A percentile compares a stretch with the other conserved stretches of the same genome.
phyloP scores from a whole-genome alignment of 129 eudicot species.

The Glebionis coronaria region DNA sequence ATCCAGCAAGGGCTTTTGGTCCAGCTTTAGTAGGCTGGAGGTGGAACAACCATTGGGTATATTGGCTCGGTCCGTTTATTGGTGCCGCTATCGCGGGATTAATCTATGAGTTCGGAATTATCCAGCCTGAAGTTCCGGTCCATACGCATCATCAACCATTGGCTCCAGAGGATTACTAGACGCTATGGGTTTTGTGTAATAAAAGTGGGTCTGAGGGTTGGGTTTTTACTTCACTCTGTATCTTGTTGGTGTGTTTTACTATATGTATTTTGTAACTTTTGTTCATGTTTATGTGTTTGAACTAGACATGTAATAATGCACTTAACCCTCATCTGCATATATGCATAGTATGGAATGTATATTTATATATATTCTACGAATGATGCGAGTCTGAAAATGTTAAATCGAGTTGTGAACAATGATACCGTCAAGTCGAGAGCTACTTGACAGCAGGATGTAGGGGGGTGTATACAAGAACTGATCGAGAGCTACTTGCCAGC shows the following conservation, averaged over 20 bases:
- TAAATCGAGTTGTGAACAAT: too few species aligned
- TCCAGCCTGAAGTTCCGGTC: constrained; percentile 46
- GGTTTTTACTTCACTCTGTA: not conserved
- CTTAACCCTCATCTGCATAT: constrained; percentile 1
- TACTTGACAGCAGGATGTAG: too few species aligned
- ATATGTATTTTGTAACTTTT: constrained; percentile 1
- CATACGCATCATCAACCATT: constrained; percentile 77
- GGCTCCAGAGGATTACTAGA: constrained; percentile 91
- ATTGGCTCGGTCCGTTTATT: constrained; percentile 84
- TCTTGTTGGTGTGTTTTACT: not conserved
- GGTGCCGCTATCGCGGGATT: constrained; percentile 70
- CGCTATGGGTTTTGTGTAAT: not conserved
- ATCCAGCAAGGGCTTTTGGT: constrained; percentile 93
- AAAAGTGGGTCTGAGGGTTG: constrained; percentile 10
- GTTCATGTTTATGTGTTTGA: not conserved
- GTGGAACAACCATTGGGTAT: constrained; percentile 83
- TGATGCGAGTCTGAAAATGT: too few species aligned
- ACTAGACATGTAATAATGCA: constrained; percentile 4
- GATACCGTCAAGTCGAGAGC: too few species aligned
- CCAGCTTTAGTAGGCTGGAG: constrained; percentile 89
- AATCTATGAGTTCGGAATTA: constrained; percentile 67
- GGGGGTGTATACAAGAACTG: too few species aligned
- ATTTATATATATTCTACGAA: too few species aligned
- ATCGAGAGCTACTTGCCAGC: too few species aligned
- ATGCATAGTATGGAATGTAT: not conserved